These are phyloP conservation scores for Hepatocystis sp. DNA, from an alignment of 169 alveolate species.

Conservation along the genomic window DNA sequence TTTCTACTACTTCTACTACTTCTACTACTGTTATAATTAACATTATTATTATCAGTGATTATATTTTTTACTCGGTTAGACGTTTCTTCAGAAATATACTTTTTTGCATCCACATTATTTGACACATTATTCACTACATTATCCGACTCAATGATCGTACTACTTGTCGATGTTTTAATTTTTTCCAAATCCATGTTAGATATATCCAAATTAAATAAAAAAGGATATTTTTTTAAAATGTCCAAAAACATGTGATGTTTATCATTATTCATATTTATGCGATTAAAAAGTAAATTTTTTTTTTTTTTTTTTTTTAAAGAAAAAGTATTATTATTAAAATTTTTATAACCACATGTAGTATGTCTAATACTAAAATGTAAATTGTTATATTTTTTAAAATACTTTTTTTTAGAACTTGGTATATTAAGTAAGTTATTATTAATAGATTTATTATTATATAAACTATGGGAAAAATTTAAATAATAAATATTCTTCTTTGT, in stretches of 20 bases:
- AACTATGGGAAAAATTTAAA: no score
- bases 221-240: conserved; percentile 38
- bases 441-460: no score
- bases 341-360: conserved; percentile 6
- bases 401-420: conserved; percentile 2
- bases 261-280: conserved; percentile 38
- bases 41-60: no score
- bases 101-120: no score
- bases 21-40: no score
- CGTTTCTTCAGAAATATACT: no score
- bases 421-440: not conserved
- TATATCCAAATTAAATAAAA: conserved; percentile 32
- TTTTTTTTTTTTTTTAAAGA: conserved; percentile 25
- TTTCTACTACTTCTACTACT: no score
- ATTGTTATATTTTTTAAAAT: not conserved
- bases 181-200: conserved; percentile 19
- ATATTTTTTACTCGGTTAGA: no score
- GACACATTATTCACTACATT: not conserved
- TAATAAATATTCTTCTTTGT: no score
- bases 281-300: conserved; percentile 57
- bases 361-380: not conserved
- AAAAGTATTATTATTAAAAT: not conserved
- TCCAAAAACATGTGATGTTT: conserved; percentile 26
- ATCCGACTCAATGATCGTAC: not conserved
- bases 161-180: not conserved